Percentiles rank a stretch among this genome's conserved stretches.
Evolutionary conservation across 2,329 filamentous ascomycete genomes (phyloP).

Genomic region (Stagonosporopsis chrysanthemi): DNA sequence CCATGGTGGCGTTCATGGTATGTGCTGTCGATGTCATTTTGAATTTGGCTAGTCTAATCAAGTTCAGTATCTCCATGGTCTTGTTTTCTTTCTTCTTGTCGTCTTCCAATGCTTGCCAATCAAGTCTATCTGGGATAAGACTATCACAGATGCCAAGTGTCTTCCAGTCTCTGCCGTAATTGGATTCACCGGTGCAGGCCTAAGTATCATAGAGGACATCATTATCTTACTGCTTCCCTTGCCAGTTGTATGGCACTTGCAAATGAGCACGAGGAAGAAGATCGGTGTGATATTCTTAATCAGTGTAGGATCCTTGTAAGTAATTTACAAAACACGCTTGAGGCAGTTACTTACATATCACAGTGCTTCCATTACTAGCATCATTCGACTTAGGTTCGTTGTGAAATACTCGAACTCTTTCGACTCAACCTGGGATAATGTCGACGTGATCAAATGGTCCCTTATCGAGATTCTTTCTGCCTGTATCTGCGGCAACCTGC

Average conservation of each 20-base stretch:
- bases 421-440: slow-evolving; percentile 29
- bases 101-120: slow-evolving; percentile 25
- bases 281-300: slow-evolving; percentile 21
- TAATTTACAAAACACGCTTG: neutral
- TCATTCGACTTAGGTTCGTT: slow-evolving; percentile 24
- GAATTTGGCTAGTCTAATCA: neutral
- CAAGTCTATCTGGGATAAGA: slow-evolving; percentile 26
- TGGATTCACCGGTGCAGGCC: slow-evolving; percentile 20
- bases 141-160: slow-evolving; percentile 17
- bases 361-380: slow-evolving; percentile 26
- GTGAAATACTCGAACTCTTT: slow-evolving; percentile 24
- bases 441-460: slow-evolving; percentile 30
- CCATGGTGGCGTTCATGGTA: slow-evolving; percentile 25
- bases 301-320: slow-evolving; percentile 26
- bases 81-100: slow-evolving; percentile 23
- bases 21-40: neutral
- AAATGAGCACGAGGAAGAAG: slow-evolving; percentile 26
- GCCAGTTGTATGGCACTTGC: slow-evolving; percentile 23
- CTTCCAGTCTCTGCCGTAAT: slow-evolving; percentile 20
- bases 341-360: slow-evolving; percentile 1
- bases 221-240: slow-evolving; percentile 28
- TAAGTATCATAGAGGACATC: slow-evolving; percentile 25
- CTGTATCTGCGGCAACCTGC: slow-evolving; percentile 25
- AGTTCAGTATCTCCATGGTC: slow-evolving; percentile 14
- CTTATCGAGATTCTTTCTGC: slow-evolving; percentile 26